Conservation (phyloP, 192 early-diverging fungal genomes). For the Jimgerdemannia flammicorona region DNA sequence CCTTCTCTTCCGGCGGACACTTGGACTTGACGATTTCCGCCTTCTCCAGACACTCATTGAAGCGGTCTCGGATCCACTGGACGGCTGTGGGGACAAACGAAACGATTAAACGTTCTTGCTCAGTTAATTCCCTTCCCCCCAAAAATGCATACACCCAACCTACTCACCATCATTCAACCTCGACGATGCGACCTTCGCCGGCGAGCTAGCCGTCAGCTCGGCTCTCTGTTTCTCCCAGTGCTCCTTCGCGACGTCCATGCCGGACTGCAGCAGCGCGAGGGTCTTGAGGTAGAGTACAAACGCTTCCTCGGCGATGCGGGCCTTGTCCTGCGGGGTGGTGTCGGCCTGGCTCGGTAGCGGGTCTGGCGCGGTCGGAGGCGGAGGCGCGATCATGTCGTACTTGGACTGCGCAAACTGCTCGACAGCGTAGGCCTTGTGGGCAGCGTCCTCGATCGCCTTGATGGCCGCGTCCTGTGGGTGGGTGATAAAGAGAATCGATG, state of each 20-base stretch:
- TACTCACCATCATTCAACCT: conserved; percentile 33
- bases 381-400: conserved; percentile 50
- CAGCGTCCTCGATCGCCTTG: conserved; percentile 62
- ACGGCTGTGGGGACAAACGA: conserved; percentile 39
- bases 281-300: conserved; percentile 68
- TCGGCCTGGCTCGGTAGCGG: conserved; percentile 6
- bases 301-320: conserved; percentile 52
- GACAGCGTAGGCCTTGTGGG: conserved; percentile 69
- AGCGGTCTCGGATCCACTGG: conserved; percentile 87
- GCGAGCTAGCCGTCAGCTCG: conserved; percentile 22
- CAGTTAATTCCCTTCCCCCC: background rate
- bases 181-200: conserved; percentile 26
- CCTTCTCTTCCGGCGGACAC: conserved; percentile 45
- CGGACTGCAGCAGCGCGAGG: conserved; percentile 57
- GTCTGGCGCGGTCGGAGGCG: conserved; percentile 24
- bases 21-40: conserved; percentile 64
- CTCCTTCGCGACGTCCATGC: conserved; percentile 49
- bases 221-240: conserved; percentile 49
- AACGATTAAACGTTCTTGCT: background rate
- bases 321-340: conserved; percentile 7
- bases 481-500: background rate
- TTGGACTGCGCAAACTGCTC: conserved; percentile 59
- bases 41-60: conserved; percentile 86
- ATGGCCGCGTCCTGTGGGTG: conserved; percentile 43
- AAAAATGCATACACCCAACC: background rate